A percentile compares a stretch with the other conserved stretches of the same genome.
Conservation (phyloP, 345 rosid genomes). For the Microcos paniculata region DNA sequence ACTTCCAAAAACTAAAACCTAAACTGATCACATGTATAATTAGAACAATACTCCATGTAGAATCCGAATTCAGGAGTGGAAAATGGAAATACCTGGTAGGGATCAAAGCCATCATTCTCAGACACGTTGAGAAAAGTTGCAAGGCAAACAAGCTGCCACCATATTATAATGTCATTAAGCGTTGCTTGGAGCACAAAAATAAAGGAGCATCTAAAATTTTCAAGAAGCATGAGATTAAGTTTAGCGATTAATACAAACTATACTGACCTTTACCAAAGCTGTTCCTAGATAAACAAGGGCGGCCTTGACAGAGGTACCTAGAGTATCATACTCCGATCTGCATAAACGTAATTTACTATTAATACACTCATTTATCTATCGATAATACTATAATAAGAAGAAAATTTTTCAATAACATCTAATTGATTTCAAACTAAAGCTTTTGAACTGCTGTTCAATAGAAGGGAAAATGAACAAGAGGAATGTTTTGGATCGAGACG, state of each 20-base stretch:
- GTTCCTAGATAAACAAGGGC: slow-evolving; percentile 91
- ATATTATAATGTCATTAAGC: background rate
- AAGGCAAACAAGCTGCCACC: slow-evolving; percentile 85
- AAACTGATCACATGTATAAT: background rate
- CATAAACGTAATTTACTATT: slow-evolving; percentile 5
- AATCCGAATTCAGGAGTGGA: background rate
- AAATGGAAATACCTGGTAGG: slow-evolving; percentile 66
- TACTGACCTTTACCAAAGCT: slow-evolving; percentile 79
- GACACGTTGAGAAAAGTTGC: slow-evolving; percentile 94
- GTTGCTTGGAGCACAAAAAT: background rate
- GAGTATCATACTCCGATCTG: slow-evolving; percentile 97
- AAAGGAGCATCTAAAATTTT: background rate
- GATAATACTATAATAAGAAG: background rate
- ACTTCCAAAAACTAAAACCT: background rate
- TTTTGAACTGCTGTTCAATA: background rate
- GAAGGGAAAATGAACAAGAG: background rate
- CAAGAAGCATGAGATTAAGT: background rate
- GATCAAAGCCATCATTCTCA: slow-evolving; percentile 84
- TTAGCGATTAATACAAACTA: background rate
- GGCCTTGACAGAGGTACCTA: slow-evolving; percentile 87
- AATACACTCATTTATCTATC: background rate
- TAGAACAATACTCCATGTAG: background rate
- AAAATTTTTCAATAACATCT: background rate
- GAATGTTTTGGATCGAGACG: background rate
- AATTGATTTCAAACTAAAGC: background rate